Evolutionary conservation across 2,329 filamentous ascomycete species (phyloP).

Genomic region (Rhexocercosporidium sp.): DNA sequence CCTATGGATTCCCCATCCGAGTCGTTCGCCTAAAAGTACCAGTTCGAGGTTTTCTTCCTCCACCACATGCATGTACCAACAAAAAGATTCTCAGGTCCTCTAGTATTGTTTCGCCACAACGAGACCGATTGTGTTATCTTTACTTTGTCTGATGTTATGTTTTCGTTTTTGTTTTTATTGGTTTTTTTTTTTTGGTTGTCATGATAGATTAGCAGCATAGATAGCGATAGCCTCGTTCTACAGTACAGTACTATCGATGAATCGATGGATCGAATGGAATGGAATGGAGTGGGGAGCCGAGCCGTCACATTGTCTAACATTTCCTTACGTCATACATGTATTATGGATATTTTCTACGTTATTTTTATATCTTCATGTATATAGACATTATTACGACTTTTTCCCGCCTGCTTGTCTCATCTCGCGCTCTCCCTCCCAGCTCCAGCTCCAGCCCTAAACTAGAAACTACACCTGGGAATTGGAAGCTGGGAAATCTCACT

Average conservation of each 20-base stretch:
- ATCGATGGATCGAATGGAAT: no score
- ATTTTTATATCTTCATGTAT: conserved; percentile 9
- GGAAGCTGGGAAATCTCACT: no score
- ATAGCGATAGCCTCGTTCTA: not conserved
- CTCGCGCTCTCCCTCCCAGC: no score
- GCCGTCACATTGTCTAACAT: not conserved
- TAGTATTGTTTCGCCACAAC: not conserved
- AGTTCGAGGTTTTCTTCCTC: not conserved
- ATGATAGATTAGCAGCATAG: conserved; percentile 12
- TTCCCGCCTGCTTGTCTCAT: not conserved
- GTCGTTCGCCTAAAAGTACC: not conserved
- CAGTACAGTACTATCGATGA: not conserved
- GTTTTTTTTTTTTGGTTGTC: conserved; percentile 8
- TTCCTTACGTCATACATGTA: not conserved
- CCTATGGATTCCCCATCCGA: not conserved
- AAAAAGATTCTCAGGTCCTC: not conserved
- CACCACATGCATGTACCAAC: not conserved
- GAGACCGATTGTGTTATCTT: not conserved
- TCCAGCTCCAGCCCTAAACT: not conserved
- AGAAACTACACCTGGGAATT: no score
- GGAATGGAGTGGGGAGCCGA: no score
- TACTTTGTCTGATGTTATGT: not conserved
- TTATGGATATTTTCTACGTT: not conserved
- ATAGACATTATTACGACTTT: conserved; percentile 1
- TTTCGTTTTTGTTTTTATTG: no score